Evolutionary conservation across 345 rosid species (phyloP).

Genomic region (Corchorus capsularis): DNA sequence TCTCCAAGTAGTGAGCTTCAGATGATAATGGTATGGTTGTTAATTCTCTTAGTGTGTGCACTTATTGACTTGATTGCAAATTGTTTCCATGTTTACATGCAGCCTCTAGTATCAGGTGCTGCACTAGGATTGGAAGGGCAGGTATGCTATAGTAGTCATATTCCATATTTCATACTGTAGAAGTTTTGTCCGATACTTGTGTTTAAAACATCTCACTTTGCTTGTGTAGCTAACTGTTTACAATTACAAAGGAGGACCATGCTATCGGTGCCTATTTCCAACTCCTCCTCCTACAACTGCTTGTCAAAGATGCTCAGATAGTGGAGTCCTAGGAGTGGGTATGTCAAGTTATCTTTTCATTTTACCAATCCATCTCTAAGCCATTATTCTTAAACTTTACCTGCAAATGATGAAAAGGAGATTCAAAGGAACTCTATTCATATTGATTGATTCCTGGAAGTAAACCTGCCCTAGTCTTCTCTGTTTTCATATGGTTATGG

Average conservation of each 20-base stretch:
- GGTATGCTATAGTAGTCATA: constrained; percentile 39
- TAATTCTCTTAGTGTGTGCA: background rate
- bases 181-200: background rate
- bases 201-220: constrained; percentile 7
- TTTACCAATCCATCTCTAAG: background rate
- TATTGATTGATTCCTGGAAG: background rate
- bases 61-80: constrained; percentile 4
- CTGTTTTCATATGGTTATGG: background rate
- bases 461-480: background rate
- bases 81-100: constrained; percentile 27
- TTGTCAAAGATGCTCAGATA: constrained; percentile 75
- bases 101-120: constrained; percentile 99
- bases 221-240: constrained; percentile 47
- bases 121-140: constrained; percentile 96
- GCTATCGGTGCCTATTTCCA: constrained; percentile 78
- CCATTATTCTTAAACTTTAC: background rate
- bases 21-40: background rate
- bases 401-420: constrained; percentile 4
- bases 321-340: constrained; percentile 80
- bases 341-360: constrained; percentile 21
- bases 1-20: background rate
- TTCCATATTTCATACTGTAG: background rate
- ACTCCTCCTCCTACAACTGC: constrained; percentile 74
- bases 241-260: constrained; percentile 66
- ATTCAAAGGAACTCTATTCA: background rate